Evolutionary conservation across 371 early-diverging fungal genomes (phyloP).

Genomic region (Apophysomyces variabilis): DNA sequence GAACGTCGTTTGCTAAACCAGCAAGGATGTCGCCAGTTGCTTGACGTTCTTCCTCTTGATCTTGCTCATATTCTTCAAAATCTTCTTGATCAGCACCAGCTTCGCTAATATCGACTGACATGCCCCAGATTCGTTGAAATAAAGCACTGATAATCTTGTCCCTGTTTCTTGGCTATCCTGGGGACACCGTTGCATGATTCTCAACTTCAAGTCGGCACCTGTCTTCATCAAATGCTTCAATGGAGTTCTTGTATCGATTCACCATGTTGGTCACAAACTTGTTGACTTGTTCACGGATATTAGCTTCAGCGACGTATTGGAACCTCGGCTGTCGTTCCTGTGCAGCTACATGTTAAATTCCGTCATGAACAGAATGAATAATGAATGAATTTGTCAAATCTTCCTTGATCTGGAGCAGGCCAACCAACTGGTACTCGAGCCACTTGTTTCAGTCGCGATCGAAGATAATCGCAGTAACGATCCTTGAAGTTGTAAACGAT

Average conservation of each 20-base stretch:
- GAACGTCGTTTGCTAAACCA: no score
- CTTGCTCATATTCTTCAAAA: not conserved
- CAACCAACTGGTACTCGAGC: conserved; percentile 1
- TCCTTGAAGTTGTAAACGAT: not conserved
- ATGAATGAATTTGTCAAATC: not conserved
- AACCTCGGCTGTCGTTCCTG: not conserved
- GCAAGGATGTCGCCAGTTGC: no score
- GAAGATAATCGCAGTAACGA: not conserved
- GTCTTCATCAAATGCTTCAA: not conserved
- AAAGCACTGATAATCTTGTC: not conserved
- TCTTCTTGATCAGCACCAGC: not conserved
- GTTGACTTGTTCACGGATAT: not conserved
- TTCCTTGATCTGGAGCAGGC: not conserved
- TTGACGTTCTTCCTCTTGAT: no score
- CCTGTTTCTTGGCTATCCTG: no score
- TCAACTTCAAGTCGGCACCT: no score
- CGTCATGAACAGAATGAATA: not conserved
- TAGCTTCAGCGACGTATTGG: not conserved
- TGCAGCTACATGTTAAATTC: not conserved
- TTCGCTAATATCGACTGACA: not conserved
- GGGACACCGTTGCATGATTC: no score
- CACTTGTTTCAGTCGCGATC: not conserved
- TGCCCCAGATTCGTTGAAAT: not conserved
- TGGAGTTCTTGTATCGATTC: not conserved
- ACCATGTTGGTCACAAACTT: conserved; percentile 3